phyloP scores from a whole-genome alignment of 106 monocot species.

The Dioscorea alata region DNA sequence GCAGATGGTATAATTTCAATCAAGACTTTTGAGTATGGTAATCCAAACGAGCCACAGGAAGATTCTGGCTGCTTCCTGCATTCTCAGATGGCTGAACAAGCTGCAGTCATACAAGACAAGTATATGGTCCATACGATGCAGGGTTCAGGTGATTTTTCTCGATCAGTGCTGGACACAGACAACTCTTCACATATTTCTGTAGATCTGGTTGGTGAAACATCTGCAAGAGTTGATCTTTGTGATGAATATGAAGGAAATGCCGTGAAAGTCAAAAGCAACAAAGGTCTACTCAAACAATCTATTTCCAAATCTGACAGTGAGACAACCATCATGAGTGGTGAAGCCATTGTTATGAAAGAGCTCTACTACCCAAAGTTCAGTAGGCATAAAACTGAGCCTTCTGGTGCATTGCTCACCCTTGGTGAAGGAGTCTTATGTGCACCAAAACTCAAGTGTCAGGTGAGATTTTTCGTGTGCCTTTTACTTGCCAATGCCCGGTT shows the following conservation, averaged over 20 bases:
- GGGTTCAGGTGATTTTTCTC: conserved; percentile 2
- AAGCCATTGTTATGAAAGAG: conserved; percentile 15
- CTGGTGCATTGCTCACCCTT: not conserved
- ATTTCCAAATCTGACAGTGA: conserved; percentile 30
- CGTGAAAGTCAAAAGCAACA: conserved; percentile 6
- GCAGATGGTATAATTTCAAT: conserved; percentile 15
- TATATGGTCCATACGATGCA: conserved; percentile 28
- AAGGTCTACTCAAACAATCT: conserved; percentile 41
- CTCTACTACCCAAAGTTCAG: conserved; percentile 1
- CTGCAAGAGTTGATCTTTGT: conserved; percentile 11
- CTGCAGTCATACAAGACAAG: conserved; percentile 31
- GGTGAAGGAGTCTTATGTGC: conserved; percentile 49
- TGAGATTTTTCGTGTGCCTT: conserved; percentile 22
- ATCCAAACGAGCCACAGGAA: conserved; percentile 14
- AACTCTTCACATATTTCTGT: conserved; percentile 13
- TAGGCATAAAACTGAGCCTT: conserved; percentile 10
- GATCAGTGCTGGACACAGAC: not conserved
- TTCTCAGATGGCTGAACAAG: conserved; percentile 44
- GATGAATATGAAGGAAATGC: conserved; percentile 22
- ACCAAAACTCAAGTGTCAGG: conserved; percentile 81
- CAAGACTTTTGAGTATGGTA: conserved; percentile 8
- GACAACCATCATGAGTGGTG: conserved; percentile 10
- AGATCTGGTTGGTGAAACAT: conserved; percentile 8
- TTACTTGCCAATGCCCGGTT: too few species aligned
- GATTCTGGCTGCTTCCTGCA: conserved; percentile 9